A percentile compares a stretch with the other conserved stretches of the same genome.
These are phyloP conservation scores for Leccinum arenicola DNA, from an alignment of 768 basidiomycete genomes.

Conservation along the genomic window DNA sequence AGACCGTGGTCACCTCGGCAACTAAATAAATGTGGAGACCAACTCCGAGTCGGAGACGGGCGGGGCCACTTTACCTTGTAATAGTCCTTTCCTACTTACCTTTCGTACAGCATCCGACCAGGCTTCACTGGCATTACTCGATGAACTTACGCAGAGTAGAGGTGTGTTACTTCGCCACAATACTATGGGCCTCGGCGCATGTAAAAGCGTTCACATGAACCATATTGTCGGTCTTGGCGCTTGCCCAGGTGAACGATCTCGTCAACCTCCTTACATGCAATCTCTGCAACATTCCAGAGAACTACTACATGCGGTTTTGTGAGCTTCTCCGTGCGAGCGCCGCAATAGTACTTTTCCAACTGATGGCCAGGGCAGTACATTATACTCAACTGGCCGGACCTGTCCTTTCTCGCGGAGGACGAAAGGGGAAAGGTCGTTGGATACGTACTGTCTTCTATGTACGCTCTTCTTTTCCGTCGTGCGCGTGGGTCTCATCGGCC, in stretches of 20 bases:
- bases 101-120: background rate
- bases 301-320: slow-evolving; percentile 38
- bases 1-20: background rate
- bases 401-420: slow-evolving; percentile 54
- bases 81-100: background rate
- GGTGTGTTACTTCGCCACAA: slow-evolving; percentile 16
- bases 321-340: slow-evolving; percentile 4
- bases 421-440: slow-evolving; percentile 49
- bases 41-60: background rate
- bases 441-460: slow-evolving; percentile 58
- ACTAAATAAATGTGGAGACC: background rate
- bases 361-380: slow-evolving; percentile 42
- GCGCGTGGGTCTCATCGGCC: slow-evolving; percentile 2
- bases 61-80: background rate
- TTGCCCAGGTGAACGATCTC: slow-evolving; percentile 43
- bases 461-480: slow-evolving; percentile 13
- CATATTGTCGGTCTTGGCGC: background rate
- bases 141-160: slow-evolving; percentile 32
- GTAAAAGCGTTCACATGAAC: background rate
- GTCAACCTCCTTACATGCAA: slow-evolving; percentile 50
- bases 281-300: slow-evolving; percentile 51
- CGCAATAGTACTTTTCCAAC: slow-evolving; percentile 1
- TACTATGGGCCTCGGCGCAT: background rate
- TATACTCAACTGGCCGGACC: slow-evolving; percentile 48
- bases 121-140: background rate